A percentile compares a stretch with the other conserved stretches of the same genome.
These are phyloP conservation scores for Davidsoniella neocaledoniae DNA, from an alignment of 2,329 filamentous ascomycete genomes.

Conservation along the genomic window DNA sequence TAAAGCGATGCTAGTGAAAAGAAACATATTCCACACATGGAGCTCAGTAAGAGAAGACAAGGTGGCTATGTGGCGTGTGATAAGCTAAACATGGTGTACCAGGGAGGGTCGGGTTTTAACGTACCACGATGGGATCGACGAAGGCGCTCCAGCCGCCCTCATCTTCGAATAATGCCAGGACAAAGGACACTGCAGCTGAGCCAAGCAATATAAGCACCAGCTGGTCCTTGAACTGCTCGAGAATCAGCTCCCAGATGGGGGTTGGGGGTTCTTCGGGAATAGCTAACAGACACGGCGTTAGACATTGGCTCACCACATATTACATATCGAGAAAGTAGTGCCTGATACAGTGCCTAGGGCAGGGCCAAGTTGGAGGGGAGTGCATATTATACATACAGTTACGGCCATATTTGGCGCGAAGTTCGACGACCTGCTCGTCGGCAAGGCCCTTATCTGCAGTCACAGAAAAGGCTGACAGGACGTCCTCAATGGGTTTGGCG, in stretches of 20 bases:
- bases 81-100: not conserved
- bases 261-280: slow-evolving; percentile 82
- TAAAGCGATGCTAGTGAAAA: too few relatives aligned
- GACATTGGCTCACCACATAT: too few relatives aligned
- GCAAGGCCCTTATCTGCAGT: slow-evolving; percentile 37
- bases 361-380: not conserved
- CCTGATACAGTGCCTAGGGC: too few relatives aligned
- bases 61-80: not conserved
- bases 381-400: slow-evolving; percentile 33
- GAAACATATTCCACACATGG: not conserved
- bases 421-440: slow-evolving; percentile 38
- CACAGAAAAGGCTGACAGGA: slow-evolving; percentile 42
- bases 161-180: slow-evolving; percentile 82
- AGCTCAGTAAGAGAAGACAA: not conserved
- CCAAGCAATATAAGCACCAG: slow-evolving; percentile 87
- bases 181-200: slow-evolving; percentile 85
- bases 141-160: slow-evolving; percentile 93
- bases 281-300: slow-evolving; percentile 21
- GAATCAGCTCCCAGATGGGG: slow-evolving; percentile 85
- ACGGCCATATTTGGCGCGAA: slow-evolving; percentile 43
- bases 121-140: slow-evolving; percentile 84
- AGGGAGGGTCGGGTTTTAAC: slow-evolving; percentile 21
- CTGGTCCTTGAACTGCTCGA: slow-evolving; percentile 99
- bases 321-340: slow-evolving; percentile 10
- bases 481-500: slow-evolving; percentile 37